Conservation (phyloP, 2,329 filamentous ascomycete genomes). For the Cladosporium halotolerans region DNA sequence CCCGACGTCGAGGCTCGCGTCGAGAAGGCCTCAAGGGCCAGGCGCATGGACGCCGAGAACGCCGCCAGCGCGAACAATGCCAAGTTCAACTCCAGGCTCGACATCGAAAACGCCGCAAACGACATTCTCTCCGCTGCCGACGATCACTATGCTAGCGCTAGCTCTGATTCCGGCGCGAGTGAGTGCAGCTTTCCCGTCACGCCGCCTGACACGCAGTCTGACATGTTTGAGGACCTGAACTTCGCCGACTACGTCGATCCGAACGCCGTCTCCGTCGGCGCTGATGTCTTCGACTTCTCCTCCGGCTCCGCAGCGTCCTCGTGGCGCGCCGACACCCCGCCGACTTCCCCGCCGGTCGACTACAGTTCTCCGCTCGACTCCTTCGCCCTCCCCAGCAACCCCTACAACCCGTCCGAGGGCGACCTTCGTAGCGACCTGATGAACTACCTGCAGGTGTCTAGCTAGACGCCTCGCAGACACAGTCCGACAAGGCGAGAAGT, state of each 20-base stretch:
- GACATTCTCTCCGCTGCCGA: slow-evolving; percentile 12
- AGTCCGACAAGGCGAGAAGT: slow-evolving; percentile 9
- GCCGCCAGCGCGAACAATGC: background rate
- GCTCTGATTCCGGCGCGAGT: slow-evolving; percentile 24
- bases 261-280: slow-evolving; percentile 25
- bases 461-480: background rate
- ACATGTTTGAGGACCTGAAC: slow-evolving; percentile 21
- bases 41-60: slow-evolving; percentile 33
- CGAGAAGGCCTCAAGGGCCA: slow-evolving; percentile 51
- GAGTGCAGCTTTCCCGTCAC: slow-evolving; percentile 29
- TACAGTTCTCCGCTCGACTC: slow-evolving; percentile 9
- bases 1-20: slow-evolving; percentile 54
- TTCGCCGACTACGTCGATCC: slow-evolving; percentile 14
- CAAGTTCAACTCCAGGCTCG: slow-evolving; percentile 5
- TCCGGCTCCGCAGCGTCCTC: slow-evolving; percentile 18
- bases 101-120: slow-evolving; percentile 1
- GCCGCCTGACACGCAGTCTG: slow-evolving; percentile 24
- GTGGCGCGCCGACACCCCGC: slow-evolving; percentile 27
- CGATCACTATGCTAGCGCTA: slow-evolving; percentile 13
- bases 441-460: slow-evolving; percentile 9
- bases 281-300: slow-evolving; percentile 16
- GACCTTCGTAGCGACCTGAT: slow-evolving; percentile 7
- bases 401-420: slow-evolving; percentile 3
- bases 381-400: slow-evolving; percentile 1
- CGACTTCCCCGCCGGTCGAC: slow-evolving; percentile 23